Conservation (phyloP, 23 red algal genomes). For the Porphyridium purpureum region DNA sequence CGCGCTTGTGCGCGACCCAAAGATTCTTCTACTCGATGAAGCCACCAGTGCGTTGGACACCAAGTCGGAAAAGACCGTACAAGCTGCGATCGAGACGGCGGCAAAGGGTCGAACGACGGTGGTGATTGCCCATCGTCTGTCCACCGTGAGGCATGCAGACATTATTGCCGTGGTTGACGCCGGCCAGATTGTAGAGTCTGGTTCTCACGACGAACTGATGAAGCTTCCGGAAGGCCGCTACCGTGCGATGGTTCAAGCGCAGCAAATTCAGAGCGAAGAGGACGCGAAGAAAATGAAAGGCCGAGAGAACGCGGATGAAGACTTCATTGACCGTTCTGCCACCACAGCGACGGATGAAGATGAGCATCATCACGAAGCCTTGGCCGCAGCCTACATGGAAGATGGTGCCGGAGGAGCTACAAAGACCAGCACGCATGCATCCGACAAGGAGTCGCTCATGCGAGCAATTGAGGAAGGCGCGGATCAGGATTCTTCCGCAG, state of each 20-base stretch:
- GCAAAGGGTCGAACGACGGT: conserved; percentile 64
- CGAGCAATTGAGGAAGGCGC: too few species aligned
- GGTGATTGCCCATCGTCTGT: conserved; percentile 86
- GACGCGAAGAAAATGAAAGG: too few species aligned
- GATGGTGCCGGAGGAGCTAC: too few species aligned
- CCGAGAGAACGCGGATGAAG: too few species aligned
- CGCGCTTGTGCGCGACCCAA: conserved; percentile 68
- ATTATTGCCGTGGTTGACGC: conserved; percentile 78
- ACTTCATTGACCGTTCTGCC: too few species aligned
- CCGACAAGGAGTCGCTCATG: too few species aligned
- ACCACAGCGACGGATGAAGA: too few species aligned
- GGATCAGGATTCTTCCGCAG: too few species aligned
- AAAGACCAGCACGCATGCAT: too few species aligned
- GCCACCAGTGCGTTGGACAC: conserved; percentile 64
- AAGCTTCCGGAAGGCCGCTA: conserved; percentile 32
- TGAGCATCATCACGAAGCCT: too few species aligned
- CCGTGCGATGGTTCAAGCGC: conserved; percentile 48
- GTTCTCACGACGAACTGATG: conserved; percentile 56
- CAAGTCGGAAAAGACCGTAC: conserved; percentile 59
- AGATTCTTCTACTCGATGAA: conserved; percentile 75
- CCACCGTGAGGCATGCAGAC: conserved; percentile 73
- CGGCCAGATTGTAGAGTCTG: conserved; percentile 52
- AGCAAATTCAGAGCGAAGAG: conserved; percentile 16
- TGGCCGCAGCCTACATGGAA: too few species aligned
- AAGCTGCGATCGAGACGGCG: conserved; percentile 60